Evolutionary conservation across 805 yeast genomes (phyloP).

Genomic region (Ogataea methanolica): DNA sequence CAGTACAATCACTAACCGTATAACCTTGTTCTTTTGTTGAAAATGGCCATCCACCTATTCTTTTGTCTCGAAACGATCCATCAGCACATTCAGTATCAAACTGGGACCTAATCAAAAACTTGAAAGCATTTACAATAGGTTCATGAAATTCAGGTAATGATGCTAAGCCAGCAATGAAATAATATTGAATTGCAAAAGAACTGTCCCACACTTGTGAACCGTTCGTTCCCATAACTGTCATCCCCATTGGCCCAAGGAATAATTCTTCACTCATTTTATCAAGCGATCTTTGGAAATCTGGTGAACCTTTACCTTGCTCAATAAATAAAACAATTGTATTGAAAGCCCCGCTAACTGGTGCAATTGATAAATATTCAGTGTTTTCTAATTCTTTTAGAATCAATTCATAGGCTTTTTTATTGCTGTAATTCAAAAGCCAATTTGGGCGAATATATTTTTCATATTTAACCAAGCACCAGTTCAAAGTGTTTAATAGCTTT

Average conservation of each 20-base stretch:
- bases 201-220: slow-evolving; percentile 98
- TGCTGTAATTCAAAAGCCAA: slow-evolving; percentile 56
- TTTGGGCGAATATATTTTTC: slow-evolving; percentile 72
- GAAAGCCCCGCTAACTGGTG: slow-evolving; percentile 90
- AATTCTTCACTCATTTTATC: slow-evolving; percentile 68
- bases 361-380: slow-evolving; percentile 80
- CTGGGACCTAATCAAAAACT: slow-evolving; percentile 76
- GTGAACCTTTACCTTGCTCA: slow-evolving; percentile 69
- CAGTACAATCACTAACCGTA: slow-evolving; percentile 95
- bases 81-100: slow-evolving; percentile 73
- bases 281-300: slow-evolving; percentile 49
- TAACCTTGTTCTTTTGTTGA: slow-evolving; percentile 95
- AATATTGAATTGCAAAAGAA: slow-evolving; percentile 84
- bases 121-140: slow-evolving; percentile 59
- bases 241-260: slow-evolving; percentile 85
- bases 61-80: slow-evolving; percentile 76
- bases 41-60: slow-evolving; percentile 94
- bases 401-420: slow-evolving; percentile 51
- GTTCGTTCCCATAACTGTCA: slow-evolving; percentile 94
- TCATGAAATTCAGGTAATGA: slow-evolving; percentile 61
- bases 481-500: slow-evolving; percentile 53
- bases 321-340: slow-evolving; percentile 65
- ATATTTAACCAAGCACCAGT: slow-evolving; percentile 55
- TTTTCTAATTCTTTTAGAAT: slow-evolving; percentile 71
- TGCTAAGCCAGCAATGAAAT: slow-evolving; percentile 74